phyloP scores from a whole-genome alignment of 2,329 filamentous ascomycete genomes.

The Gaeumannomyces tritici region DNA sequence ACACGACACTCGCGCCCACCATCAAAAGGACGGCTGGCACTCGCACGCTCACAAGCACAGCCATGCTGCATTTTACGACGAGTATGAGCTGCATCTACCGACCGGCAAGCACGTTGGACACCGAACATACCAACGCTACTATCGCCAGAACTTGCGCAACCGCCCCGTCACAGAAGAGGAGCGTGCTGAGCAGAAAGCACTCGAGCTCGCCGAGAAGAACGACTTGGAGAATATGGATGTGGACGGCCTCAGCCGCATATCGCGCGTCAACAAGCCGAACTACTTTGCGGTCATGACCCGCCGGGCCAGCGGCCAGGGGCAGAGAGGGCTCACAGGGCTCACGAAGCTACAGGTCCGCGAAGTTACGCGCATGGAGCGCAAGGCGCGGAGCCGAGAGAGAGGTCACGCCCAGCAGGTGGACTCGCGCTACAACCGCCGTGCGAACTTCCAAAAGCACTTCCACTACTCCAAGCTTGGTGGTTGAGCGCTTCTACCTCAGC shows the following conservation, averaged over 20 bases:
- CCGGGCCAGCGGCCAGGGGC: slow-evolving; percentile 63
- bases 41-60: slow-evolving; percentile 70
- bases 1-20: slow-evolving; percentile 61
- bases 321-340: slow-evolving; percentile 73
- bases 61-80: slow-evolving; percentile 77
- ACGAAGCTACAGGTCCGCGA: slow-evolving; percentile 65
- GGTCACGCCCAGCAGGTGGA: slow-evolving; percentile 53
- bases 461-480: slow-evolving; percentile 27
- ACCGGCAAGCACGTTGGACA: slow-evolving; percentile 86
- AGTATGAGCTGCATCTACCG: slow-evolving; percentile 88
- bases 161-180: slow-evolving; percentile 68
- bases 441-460: slow-evolving; percentile 63
- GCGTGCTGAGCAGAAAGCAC: slow-evolving; percentile 38
- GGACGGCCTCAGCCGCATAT: slow-evolving; percentile 32
- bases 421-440: slow-evolving; percentile 61
- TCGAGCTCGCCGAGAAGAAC: slow-evolving; percentile 49
- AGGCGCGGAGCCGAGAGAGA: slow-evolving; percentile 56
- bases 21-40: slow-evolving; percentile 68
- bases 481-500: neutral
- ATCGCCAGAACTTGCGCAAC: slow-evolving; percentile 81
- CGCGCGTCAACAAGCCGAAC: slow-evolving; percentile 28
- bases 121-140: slow-evolving; percentile 79
- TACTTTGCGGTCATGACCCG: slow-evolving; percentile 52
- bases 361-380: slow-evolving; percentile 56
- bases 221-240: slow-evolving; percentile 25